Percentiles rank a stretch among this genome's conserved stretches.
These are phyloP conservation scores for Teunomyces atbi DNA, from an alignment of 805 yeast species.

Conservation along the genomic window DNA sequence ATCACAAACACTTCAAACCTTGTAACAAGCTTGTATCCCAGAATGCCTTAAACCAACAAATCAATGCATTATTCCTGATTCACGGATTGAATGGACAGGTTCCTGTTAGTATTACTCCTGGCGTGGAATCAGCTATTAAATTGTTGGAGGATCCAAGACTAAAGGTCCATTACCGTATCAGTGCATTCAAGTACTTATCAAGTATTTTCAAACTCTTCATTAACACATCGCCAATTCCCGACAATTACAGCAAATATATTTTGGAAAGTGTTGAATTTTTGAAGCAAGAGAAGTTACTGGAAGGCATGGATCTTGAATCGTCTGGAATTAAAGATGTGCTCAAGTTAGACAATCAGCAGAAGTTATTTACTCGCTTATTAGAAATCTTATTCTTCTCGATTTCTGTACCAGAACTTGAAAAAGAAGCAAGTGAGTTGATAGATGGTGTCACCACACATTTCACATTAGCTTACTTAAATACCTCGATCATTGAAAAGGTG, in stretches of 20 bases:
- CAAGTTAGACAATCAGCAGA: slow-evolving; percentile 59
- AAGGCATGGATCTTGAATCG: slow-evolving; percentile 31
- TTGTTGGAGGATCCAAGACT: slow-evolving; percentile 67
- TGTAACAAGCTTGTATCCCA: slow-evolving; percentile 62
- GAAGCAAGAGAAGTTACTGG: slow-evolving; percentile 37
- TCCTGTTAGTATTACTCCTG: slow-evolving; percentile 80
- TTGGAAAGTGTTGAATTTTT: slow-evolving; percentile 49
- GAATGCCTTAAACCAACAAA: slow-evolving; percentile 61
- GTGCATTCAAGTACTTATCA: slow-evolving; percentile 73
- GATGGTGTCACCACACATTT: slow-evolving; percentile 74
- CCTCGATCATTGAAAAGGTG: slow-evolving; percentile 65
- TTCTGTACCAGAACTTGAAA: slow-evolving; percentile 67
- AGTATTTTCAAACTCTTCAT: slow-evolving; percentile 67
- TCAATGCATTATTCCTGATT: slow-evolving; percentile 65
- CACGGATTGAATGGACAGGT: slow-evolving; percentile 61
- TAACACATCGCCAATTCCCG: slow-evolving; percentile 51
- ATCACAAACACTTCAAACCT: slow-evolving; percentile 78
- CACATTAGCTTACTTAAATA: slow-evolving; percentile 72
- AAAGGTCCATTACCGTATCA: slow-evolving; percentile 64
- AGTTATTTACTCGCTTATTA: slow-evolving; percentile 59
- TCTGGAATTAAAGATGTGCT: slow-evolving; percentile 47
- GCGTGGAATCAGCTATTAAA: slow-evolving; percentile 72
- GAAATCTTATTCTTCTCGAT: slow-evolving; percentile 75
- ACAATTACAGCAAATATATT: slow-evolving; percentile 41
- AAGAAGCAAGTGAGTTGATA: slow-evolving; percentile 63